Percentiles rank a stretch among this genome's conserved stretches.
These are phyloP conservation scores for Cetraspora pellucida DNA, from an alignment of 192 early-diverging fungal genomes.

Conservation along the genomic window DNA sequence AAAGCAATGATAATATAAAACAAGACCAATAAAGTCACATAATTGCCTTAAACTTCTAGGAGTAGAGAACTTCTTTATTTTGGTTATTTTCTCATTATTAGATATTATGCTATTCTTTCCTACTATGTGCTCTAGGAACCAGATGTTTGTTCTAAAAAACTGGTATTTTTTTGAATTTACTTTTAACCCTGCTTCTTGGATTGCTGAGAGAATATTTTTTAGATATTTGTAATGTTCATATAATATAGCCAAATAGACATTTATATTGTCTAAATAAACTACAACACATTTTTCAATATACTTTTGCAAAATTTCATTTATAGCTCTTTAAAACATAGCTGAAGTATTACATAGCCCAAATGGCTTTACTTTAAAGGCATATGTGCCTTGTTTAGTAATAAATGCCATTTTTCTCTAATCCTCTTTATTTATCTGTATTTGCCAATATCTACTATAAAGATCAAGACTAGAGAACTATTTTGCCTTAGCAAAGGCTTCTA, in stretches of 20 bases:
- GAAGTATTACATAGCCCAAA: constrained; percentile 50
- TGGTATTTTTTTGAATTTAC: not conserved
- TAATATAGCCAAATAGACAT: constrained; percentile 38
- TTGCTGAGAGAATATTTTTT: not conserved
- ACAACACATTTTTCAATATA: constrained; percentile 35
- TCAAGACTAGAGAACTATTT: constrained; percentile 47
- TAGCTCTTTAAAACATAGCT: constrained; percentile 41
- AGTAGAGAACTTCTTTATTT: not conserved
- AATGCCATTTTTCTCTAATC: constrained; percentile 40
- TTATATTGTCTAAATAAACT: constrained; percentile 51
- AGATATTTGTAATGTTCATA: constrained; percentile 44
- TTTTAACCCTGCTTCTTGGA: not conserved
- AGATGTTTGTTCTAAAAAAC: not conserved
- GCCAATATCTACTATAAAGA: constrained; percentile 34
- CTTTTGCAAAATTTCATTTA: constrained; percentile 42
- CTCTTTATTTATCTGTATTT: constrained; percentile 30
- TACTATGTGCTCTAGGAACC: not conserved
- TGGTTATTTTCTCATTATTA: not conserved
- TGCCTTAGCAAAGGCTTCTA: constrained; percentile 39
- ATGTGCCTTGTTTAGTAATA: constrained; percentile 40
- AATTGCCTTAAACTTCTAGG: not conserved
- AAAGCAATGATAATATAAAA: too few species aligned
- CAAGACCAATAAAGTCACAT: not conserved
- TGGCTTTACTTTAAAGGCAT: constrained; percentile 43
- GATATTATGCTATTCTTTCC: not conserved